Percentiles rank a stretch among this genome's conserved stretches.
Evolutionary conservation across 192 early-diverging fungal species (phyloP).

Genomic region (Umbelopsis vinacea): DNA sequence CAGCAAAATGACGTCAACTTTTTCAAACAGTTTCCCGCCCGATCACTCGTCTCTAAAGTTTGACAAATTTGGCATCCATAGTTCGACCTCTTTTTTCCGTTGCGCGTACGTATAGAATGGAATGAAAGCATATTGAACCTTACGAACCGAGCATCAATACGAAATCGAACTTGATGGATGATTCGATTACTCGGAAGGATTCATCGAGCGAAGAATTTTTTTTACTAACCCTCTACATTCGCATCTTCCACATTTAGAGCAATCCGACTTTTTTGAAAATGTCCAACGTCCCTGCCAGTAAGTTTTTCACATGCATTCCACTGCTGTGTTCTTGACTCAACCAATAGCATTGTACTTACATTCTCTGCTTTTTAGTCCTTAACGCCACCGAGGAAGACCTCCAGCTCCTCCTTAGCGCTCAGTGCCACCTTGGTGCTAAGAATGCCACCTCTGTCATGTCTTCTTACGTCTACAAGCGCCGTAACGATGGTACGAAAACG

Average conservation of each 20-base stretch:
- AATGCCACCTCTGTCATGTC: conserved; percentile 94
- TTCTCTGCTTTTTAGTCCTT: conserved; percentile 44
- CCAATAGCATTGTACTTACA: not conserved
- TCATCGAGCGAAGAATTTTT: not conserved
- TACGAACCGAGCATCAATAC: conserved; percentile 5
- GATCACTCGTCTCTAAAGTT: not conserved
- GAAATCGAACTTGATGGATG: conserved; percentile 1
- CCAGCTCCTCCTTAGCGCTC: conserved; percentile 91
- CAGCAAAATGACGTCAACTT: conserved; percentile 3
- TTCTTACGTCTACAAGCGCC: conserved; percentile 94
- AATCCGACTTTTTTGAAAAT: conserved; percentile 14
- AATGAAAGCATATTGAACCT: not conserved
- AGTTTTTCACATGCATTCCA: not conserved
- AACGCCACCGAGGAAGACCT: conserved; percentile 90
- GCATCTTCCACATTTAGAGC: conserved; percentile 5
- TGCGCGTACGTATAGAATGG: conserved; percentile 20
- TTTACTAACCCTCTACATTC: not conserved
- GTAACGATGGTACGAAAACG: conserved; percentile 75
- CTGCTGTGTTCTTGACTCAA: not conserved
- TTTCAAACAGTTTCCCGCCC: conserved; percentile 2
- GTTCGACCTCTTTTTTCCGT: conserved; percentile 17
- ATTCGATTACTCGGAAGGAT: not conserved
- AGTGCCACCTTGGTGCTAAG: conserved; percentile 96
- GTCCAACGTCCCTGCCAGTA: conserved; percentile 24
- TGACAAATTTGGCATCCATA: not conserved